A percentile compares a stretch with the other conserved stretches of the same genome.
phyloP scores from a whole-genome alignment of 2,329 filamentous ascomycete genomes.

The Clonostachys byssicola region DNA sequence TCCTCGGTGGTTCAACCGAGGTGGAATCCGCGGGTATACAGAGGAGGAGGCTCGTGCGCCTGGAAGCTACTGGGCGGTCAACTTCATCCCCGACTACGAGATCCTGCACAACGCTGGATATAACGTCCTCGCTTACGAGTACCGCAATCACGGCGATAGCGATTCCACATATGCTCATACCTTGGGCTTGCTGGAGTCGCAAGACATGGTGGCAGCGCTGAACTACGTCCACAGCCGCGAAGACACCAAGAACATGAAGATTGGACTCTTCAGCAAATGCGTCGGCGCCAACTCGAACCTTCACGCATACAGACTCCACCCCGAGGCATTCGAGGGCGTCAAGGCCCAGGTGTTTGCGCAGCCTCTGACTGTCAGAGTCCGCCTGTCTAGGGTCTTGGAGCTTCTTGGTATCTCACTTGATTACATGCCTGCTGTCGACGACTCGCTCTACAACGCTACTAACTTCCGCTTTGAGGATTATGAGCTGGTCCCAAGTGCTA shows the following conservation, averaged over 20 bases:
- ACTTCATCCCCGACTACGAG: conserved; percentile 6
- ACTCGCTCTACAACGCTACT: too few species aligned
- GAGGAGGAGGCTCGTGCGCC: background rate
- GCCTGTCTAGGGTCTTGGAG: too few species aligned
- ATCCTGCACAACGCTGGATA: conserved; percentile 4
- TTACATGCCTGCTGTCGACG: too few species aligned
- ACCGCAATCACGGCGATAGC: conserved; percentile 3
- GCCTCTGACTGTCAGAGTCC: background rate
- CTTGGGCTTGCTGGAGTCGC: background rate
- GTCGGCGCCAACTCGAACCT: conserved; percentile 3
- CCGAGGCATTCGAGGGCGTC: conserved; percentile 3
- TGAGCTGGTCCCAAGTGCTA: too few species aligned
- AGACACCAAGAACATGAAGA: conserved; percentile 1
- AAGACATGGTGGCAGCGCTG: conserved; percentile 4
- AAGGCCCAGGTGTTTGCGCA: conserved; percentile 1
- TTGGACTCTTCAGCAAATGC: conserved; percentile 3
- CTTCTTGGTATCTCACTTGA: too few species aligned
- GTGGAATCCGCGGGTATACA: conserved; percentile 1
- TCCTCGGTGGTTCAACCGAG: background rate
- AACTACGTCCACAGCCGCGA: conserved; percentile 1
- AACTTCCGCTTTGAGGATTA: too few species aligned
- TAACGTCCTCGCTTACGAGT: conserved; percentile 24
- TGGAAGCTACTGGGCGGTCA: conserved; percentile 1
- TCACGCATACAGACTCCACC: conserved; percentile 1
- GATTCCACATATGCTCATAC: background rate